A percentile compares a stretch with the other conserved stretches of the same genome.
Conservation (phyloP, 768 basidiomycete genomes). For the Podaxis pistillaris region DNA sequence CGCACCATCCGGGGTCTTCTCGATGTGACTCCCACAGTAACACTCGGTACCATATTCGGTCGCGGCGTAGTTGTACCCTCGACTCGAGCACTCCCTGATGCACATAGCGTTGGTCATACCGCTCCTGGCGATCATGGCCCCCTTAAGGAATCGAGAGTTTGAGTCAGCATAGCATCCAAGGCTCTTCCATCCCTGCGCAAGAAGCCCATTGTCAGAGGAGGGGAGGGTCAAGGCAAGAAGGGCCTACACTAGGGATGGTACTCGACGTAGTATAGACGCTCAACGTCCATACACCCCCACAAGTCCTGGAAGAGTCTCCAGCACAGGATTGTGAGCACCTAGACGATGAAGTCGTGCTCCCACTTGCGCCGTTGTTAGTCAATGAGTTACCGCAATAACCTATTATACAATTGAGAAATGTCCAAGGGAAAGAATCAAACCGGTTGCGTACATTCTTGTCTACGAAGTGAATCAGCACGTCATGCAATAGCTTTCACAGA, state of each 20-base stretch:
- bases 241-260: conserved; percentile 21
- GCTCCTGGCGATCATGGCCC: conserved; percentile 15
- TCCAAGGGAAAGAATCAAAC: neutral
- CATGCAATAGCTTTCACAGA: neutral
- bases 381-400: conserved; percentile 26
- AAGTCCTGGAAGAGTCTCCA: conserved; percentile 19
- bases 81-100: conserved; percentile 24
- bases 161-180: conserved; percentile 33
- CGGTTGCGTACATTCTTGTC: conserved; percentile 10
- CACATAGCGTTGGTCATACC: conserved; percentile 32
- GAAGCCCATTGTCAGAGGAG: conserved; percentile 16
- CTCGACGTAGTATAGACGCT: conserved; percentile 15
- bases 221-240: neutral
- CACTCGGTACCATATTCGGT: conserved; percentile 34
- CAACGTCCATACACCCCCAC: conserved; percentile 21
- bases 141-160: conserved; percentile 28
- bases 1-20: conserved; percentile 23
- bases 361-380: conserved; percentile 25
- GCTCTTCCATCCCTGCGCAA: conserved; percentile 20
- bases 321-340: conserved; percentile 20
- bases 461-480: neutral
- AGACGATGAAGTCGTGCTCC: conserved; percentile 14
- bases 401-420: conserved; percentile 1
- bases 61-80: conserved; percentile 31
- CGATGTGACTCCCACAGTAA: conserved; percentile 29